Base-by-base conservation (phyloP, 1,284 basidiomycete species). In the Heterobasidion parviporum region DNA sequence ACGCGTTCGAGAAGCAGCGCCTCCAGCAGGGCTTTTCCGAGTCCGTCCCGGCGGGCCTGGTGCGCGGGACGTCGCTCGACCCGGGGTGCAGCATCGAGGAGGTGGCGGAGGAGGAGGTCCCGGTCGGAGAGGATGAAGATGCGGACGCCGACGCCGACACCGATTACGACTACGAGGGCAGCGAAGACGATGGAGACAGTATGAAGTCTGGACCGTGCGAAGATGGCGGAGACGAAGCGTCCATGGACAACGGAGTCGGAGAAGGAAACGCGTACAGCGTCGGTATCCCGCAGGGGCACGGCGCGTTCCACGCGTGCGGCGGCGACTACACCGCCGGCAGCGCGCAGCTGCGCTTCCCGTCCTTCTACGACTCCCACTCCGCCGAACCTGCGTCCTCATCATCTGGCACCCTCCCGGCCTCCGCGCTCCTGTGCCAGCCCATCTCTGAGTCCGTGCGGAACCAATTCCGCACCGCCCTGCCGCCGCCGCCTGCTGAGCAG, bases 51-150 rank as follows among this genome's bases (percentile, higher is more conserved):
- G 20, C 33, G 9, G 38, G 48, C 15, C 32, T 2, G 14, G 8
- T n/a, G n/a, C 20, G 20, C 54, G 50, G 35, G 56, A 33, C 6
- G 12, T 44, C 36, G 35, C 53, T 45, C 15, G 50, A n/a, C 16
- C 45, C 16, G 10, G 41, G 14, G 56, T 12, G 38, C 38, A 41
- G 38, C 12, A 10, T 41, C 7, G 38, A 55, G 45, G 45, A 54
- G 52, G 41, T 44, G 10, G 18, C 41, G 18, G 48, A 55, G 12
- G 50, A 48, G 20, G 20, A 41, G 47, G 56, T 53, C 12, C 82
- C 84, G 54, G 74, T 77, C 48, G 82, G 82, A 69, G 79, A 83
- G 56, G 81, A 79, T 50, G 81, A 82, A 45, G 78, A 54, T 14
- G 79, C 76, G 65, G 78, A 79, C 56, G 78, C 78, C 50, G 77